Evolutionary conservation across 1,139 yeast genomes (phyloP).

Genomic region (Geotrichum reessii): DNA sequence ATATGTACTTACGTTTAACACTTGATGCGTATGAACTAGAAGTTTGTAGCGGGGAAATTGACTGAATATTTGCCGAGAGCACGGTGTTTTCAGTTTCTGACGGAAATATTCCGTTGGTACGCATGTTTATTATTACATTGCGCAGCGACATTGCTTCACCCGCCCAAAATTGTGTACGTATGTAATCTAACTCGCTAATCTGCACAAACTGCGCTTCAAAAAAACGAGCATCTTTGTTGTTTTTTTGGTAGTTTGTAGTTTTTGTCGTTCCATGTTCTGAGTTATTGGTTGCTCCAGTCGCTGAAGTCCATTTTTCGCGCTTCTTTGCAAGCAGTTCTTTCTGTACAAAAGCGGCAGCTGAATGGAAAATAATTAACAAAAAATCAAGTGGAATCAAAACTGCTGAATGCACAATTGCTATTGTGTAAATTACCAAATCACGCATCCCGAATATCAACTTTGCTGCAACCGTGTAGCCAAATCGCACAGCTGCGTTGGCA

Average conservation of each 20-base stretch:
- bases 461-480: slow-evolving; percentile 11
- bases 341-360: background rate
- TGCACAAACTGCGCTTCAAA: background rate
- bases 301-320: background rate
- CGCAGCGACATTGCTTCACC: background rate
- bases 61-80: background rate
- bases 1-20: background rate
- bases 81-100: background rate
- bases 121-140: background rate
- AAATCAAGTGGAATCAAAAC: background rate
- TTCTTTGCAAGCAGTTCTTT: background rate
- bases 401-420: slow-evolving; percentile 4
- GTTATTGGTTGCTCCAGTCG: background rate
- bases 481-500: slow-evolving; percentile 10
- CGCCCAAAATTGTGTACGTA: background rate
- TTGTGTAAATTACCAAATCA: background rate
- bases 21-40: background rate
- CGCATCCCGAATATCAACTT: slow-evolving; percentile 1
- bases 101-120: background rate
- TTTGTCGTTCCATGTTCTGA: background rate
- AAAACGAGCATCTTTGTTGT: background rate
- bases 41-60: background rate
- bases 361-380: background rate
- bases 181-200: background rate
- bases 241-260: background rate